Evolutionary conservation across 1,284 basidiomycete genomes (phyloP).

Genomic region (Ustilago crameri): DNA sequence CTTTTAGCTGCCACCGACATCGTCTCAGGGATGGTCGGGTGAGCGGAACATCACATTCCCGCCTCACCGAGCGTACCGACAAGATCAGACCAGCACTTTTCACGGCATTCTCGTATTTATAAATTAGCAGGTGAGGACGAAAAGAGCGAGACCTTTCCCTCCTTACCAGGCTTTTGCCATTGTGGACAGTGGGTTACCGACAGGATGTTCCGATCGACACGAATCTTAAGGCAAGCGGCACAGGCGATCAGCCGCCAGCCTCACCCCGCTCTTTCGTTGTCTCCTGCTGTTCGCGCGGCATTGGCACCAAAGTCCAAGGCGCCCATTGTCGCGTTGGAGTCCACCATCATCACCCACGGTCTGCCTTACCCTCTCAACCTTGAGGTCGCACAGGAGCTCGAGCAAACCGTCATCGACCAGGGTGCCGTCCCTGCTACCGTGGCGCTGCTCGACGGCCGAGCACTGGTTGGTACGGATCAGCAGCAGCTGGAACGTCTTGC

Average conservation of each 20-base stretch:
- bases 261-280: constrained; percentile 27
- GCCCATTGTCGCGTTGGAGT: constrained; percentile 73
- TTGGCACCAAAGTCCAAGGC: constrained; percentile 16
- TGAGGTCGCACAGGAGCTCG: constrained; percentile 79
- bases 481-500: constrained; percentile 80
- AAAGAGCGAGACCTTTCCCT: background rate
- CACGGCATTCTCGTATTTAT: constrained; percentile 6
- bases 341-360: constrained; percentile 90
- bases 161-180: background rate
- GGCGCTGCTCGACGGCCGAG: constrained; percentile 81
- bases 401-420: constrained; percentile 79
- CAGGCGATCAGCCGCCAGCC: constrained; percentile 27
- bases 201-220: constrained; percentile 36
- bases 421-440: constrained; percentile 90
- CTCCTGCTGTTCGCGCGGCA: constrained; percentile 25
- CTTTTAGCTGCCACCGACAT: background rate
- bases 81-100: background rate
- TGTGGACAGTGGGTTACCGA: background rate
- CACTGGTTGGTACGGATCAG: constrained; percentile 83
- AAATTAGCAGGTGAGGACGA: background rate
- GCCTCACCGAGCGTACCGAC: constrained; percentile 1
- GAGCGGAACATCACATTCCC: constrained; percentile 4
- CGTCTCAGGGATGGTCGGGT: constrained; percentile 13
- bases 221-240: constrained; percentile 34
- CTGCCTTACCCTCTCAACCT: constrained; percentile 77